Conservation (phyloP, 495 filamentous ascomycete species). For the Penicillium goetzii region DNA sequence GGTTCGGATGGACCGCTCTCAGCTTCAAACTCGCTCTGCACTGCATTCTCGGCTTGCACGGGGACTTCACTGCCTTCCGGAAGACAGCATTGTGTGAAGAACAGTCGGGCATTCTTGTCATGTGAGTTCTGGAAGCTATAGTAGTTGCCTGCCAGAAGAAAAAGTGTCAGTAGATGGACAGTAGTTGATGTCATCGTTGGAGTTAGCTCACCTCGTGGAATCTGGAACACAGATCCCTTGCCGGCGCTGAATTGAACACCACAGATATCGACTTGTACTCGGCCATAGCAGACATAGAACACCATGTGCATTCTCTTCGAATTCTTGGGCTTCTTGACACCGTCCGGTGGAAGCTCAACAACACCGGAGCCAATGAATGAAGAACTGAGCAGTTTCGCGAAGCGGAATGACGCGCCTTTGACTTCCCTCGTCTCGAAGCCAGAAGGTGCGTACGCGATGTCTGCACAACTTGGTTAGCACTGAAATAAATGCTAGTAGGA, state of each 20-base stretch:
- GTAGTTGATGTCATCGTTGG: neutral
- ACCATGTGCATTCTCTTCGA: slow-evolving; percentile 92
- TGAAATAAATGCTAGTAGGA: neutral
- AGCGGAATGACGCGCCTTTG: slow-evolving; percentile 73
- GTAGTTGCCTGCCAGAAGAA: slow-evolving; percentile 66
- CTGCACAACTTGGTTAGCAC: slow-evolving; percentile 32
- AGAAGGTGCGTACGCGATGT: slow-evolving; percentile 74
- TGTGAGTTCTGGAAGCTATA: slow-evolving; percentile 81
- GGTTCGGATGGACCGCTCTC: slow-evolving; percentile 21
- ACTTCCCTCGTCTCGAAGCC: slow-evolving; percentile 78
- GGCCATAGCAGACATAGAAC: slow-evolving; percentile 83
- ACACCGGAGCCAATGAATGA: slow-evolving; percentile 87
- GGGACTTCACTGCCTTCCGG: slow-evolving; percentile 37
- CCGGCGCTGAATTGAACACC: slow-evolving; percentile 82
- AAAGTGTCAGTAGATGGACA: slow-evolving; percentile 11
- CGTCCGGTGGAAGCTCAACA: slow-evolving; percentile 81
- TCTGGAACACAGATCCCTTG: slow-evolving; percentile 87
- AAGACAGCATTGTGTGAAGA: slow-evolving; percentile 82
- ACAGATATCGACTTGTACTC: slow-evolving; percentile 71
- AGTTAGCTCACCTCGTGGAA: slow-evolving; percentile 79
- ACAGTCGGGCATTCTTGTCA: slow-evolving; percentile 68
- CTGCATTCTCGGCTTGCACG: slow-evolving; percentile 30
- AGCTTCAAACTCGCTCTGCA: slow-evolving; percentile 33
- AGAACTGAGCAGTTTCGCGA: slow-evolving; percentile 81
- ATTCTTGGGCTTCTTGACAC: slow-evolving; percentile 85